A percentile compares a stretch with the other conserved stretches of the same genome.
phyloP scores from a whole-genome alignment of 2,329 filamentous ascomycete genomes.

The Sarocladiaceae sp. region DNA sequence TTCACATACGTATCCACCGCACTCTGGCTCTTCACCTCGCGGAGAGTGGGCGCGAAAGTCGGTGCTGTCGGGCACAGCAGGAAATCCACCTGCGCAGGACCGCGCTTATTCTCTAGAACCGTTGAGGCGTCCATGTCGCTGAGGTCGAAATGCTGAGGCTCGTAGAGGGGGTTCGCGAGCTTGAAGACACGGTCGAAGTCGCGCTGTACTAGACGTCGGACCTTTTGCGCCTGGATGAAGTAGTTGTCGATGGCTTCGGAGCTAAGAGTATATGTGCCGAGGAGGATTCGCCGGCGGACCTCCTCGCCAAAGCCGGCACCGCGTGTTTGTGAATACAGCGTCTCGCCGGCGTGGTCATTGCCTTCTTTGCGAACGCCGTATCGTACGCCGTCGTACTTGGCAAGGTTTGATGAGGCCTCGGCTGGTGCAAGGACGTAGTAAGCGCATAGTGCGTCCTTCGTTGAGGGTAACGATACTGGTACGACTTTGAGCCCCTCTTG shows the following conservation, averaged over 20 bases:
- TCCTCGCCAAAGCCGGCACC: slow-evolving; percentile 74
- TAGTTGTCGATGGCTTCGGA: slow-evolving; percentile 93
- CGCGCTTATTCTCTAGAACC: slow-evolving; percentile 47
- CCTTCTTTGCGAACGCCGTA: slow-evolving; percentile 60
- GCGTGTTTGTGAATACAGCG: slow-evolving; percentile 71
- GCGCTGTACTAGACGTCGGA: slow-evolving; percentile 72
- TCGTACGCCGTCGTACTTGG: slow-evolving; percentile 94
- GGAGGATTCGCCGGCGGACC: slow-evolving; percentile 77
- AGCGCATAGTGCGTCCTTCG: slow-evolving; percentile 76
- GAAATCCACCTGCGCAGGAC: slow-evolving; percentile 68
- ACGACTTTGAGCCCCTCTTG: slow-evolving; percentile 64
- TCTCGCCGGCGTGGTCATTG: slow-evolving; percentile 50
- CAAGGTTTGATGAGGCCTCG: slow-evolving; percentile 90
- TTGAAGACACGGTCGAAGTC: slow-evolving; percentile 82
- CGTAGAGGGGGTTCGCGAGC: slow-evolving; percentile 60
- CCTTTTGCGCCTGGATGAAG: slow-evolving; percentile 87
- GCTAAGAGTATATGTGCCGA: slow-evolving; percentile 86
- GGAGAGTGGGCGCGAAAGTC: slow-evolving; percentile 60
- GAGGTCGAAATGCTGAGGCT: slow-evolving; percentile 48
- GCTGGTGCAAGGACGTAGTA: slow-evolving; percentile 96
- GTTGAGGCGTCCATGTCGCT: slow-evolving; percentile 52
- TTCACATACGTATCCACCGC: slow-evolving; percentile 79
- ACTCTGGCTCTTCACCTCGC: slow-evolving; percentile 47
- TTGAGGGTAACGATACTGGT: slow-evolving; percentile 74
- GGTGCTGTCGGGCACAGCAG: slow-evolving; percentile 84